Evolutionary conservation across 306 rosid species (phyloP).

Genomic region (Fragaria iinumae): DNA sequence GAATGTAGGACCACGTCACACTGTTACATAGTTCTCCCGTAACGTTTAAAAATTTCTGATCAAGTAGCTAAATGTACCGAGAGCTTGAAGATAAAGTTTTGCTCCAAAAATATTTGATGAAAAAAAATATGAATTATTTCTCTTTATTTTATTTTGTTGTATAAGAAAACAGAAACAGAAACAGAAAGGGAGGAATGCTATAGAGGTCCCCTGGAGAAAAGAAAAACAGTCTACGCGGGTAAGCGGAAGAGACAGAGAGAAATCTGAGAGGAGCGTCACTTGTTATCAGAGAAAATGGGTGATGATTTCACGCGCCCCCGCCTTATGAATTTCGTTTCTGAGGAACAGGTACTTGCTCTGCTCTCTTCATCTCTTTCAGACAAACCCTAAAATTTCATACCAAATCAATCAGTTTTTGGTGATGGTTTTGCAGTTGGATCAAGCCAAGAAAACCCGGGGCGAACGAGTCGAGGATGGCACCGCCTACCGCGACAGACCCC

Average conservation of each 20-base stretch:
- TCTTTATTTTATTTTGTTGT: too few species aligned
- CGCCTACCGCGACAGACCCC: conserved; percentile 87
- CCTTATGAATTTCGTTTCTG: conserved; percentile 85
- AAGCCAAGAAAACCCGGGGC: conserved; percentile 72
- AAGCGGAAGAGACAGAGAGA: not conserved
- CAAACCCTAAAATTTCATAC: not conserved
- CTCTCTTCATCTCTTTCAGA: not conserved
- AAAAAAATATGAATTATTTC: too few species aligned
- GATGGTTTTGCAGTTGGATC: conserved; percentile 51
- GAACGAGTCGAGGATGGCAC: conserved; percentile 91
- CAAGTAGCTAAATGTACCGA: too few species aligned
- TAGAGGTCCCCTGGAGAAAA: too few species aligned
- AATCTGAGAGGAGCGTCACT: not conserved
- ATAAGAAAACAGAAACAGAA: too few species aligned
- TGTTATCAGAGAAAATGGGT: conserved; percentile 41
- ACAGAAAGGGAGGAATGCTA: too few species aligned
- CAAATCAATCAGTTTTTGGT: not conserved
- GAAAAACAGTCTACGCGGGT: not conserved
- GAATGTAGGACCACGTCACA: too few species aligned
- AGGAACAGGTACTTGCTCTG: conserved; percentile 56
- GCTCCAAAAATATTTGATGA: too few species aligned
- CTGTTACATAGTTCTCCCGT: too few species aligned
- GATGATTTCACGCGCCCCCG: conserved; percentile 57
- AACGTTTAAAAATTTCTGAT: too few species aligned
- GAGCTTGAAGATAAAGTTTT: too few species aligned